These are phyloP conservation scores for Curvularia eragrostidis DNA, from an alignment of 2,329 filamentous ascomycete species.

Conservation along the genomic window DNA sequence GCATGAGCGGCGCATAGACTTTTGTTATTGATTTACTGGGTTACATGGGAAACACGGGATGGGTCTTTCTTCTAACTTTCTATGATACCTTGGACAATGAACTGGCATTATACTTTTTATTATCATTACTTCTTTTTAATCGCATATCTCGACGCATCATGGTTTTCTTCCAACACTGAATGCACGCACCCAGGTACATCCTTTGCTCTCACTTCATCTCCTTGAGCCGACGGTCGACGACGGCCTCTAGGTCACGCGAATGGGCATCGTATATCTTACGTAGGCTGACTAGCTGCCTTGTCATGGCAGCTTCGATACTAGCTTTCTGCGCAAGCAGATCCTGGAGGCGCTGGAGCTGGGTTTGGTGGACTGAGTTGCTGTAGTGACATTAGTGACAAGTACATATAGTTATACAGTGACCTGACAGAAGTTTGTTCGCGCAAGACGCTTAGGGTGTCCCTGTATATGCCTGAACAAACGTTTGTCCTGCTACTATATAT, in stretches of 20 bases:
- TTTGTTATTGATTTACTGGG: not conserved
- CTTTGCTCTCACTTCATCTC: constrained; percentile 25
- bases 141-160: no score
- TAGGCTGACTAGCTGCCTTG: constrained; percentile 23
- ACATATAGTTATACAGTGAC: no score
- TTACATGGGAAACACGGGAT: not conserved
- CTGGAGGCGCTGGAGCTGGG: constrained; percentile 34
- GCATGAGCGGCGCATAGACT: constrained; percentile 1
- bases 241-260: constrained; percentile 31
- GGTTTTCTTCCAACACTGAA: not conserved
- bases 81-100: constrained; percentile 2
- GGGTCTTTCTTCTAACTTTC: not conserved
- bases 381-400: not conserved
- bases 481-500: no score
- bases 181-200: not conserved
- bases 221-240: constrained; percentile 28
- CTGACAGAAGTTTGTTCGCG: no score
- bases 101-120: not conserved
- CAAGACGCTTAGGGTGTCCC: no score
- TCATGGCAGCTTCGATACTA: constrained; percentile 37
- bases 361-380: constrained; percentile 31
- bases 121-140: not conserved
- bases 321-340: constrained; percentile 33
- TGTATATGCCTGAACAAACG: no score
- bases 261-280: constrained; percentile 28